Evolutionary conservation across 495 filamentous ascomycete genomes (phyloP), one percentile per base, ranked within the genome.

Genomic region (Neurospora intermedia): DNA sequence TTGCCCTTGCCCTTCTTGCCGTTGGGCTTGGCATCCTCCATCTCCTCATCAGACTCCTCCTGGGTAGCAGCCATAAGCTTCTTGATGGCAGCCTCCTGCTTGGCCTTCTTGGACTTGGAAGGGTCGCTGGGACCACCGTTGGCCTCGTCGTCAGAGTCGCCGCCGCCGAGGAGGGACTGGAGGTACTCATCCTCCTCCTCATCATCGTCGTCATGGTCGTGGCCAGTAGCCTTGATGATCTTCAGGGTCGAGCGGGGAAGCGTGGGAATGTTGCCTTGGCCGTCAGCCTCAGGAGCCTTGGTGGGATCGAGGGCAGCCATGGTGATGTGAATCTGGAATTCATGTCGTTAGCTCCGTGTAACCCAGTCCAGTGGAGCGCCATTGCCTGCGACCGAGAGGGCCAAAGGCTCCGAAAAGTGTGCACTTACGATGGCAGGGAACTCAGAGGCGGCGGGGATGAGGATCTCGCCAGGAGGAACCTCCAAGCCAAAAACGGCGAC

Each of bases 271-370:
- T 89, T 89, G 74, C 85, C 84, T 43, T 87, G 87, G 43, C 88
- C 86, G 72, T 90, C 88, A 70, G 87, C 87, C 74, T 92, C 88
- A 46, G 92, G 89, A 69, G 84, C 85, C 74, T 92, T 91, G 77
- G 89, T 92, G 43, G 96, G 96, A 81, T 99, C 94, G 77, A 99
- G 90, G 77, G 96, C 96, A 77, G 96, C 96, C 96, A 99, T 99
- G 78, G 93, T 98, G 76, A 99, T 91, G 77, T 93, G 94, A 84
- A 97, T 94, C 94, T 97, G 76, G 16, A 20, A 42, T 62, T 27
- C 3, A 7, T 69, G n/a, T 20, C 16, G 54, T 76, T 66, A 75
- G 74, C n/a, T 18, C 13, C 13, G 46, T 40, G 69, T 38, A 76
- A 73, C 15, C 23, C 15, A 38, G 31, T 71, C 23, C 15, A 38